Evolutionary conservation across 257 asterid genomes (phyloP), one percentile per base, ranked within the genome.

Genomic region (Plantago elongata): DNA sequence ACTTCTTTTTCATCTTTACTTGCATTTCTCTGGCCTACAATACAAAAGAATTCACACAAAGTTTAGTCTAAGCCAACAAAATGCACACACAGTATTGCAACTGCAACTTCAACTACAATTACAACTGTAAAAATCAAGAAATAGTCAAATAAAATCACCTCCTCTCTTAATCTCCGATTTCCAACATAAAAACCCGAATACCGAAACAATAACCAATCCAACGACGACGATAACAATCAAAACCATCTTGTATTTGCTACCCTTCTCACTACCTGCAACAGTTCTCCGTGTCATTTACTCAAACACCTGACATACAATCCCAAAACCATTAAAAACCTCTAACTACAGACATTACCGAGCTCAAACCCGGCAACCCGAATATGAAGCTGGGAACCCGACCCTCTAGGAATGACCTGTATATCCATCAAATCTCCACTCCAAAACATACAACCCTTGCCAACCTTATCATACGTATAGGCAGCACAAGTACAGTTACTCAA

Each of bases 281-380:
- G 16, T 45, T n/a, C 12, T 4, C 50, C 10, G n/a, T 3, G n/a
- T 5, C 13, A 17, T 17, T 27, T 12, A 13, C 45, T 11, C n/a
- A n/a, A 17, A 54, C 11, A 29, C 7, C 5, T 11, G 0, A 48
- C 18, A 13, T 1, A 4, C 18, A 7, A 48, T 13, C 1, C 16
- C 2, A 48, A 49, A 49, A 14, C 10, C 27, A 49, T 8, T 9
- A 12, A 49, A 49, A n/a, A 6, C 1, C 18, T 4, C 13, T 3
- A 49, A 4, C 4, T 0, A 2, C 1, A 14, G n/a, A 9, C 34
- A 5, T 22, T 40, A 57, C 93, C 90, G 12, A 71, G 51, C 56
- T 81, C 92, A 37, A 86, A 74, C 22, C 17, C 60, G 0, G 86
- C 70, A 15, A 85, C 30, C 2, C 89, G 89, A 46, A 88, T 51